These are phyloP conservation scores for Flaveria sonorensis DNA, from an alignment of 129 eudicot species.

Conservation along the genomic window DNA sequence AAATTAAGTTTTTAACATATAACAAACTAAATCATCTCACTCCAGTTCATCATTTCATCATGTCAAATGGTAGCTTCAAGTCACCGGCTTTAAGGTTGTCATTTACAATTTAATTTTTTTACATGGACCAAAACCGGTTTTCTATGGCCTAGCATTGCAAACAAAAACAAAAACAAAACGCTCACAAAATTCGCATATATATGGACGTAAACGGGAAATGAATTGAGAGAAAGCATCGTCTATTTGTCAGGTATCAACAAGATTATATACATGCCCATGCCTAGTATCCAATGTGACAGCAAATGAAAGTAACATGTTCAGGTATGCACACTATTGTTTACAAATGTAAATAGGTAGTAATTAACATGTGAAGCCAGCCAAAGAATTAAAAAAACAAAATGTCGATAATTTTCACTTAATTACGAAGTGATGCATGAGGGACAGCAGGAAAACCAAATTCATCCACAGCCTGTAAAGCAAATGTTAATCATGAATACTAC, in stretches of 20 bases:
- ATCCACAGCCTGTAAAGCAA: constrained; percentile 71
- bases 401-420: constrained; percentile 34
- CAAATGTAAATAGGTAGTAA: constrained; percentile 5
- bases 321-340: constrained; percentile 45
- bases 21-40: too few relatives aligned
- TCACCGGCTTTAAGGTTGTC: too few relatives aligned
- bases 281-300: constrained; percentile 13
- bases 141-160: too few relatives aligned
- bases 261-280: constrained; percentile 26
- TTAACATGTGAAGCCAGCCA: constrained; percentile 1
- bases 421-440: constrained; percentile 82
- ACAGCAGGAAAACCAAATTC: constrained; percentile 93
- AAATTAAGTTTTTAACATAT: too few relatives aligned
- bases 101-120: too few relatives aligned
- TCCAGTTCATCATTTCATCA: too few relatives aligned
- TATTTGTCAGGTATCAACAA: constrained; percentile 14
- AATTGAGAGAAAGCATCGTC: not conserved
- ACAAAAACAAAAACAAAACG: too few relatives aligned
- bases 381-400: constrained; percentile 12
- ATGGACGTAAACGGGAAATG: too few relatives aligned
- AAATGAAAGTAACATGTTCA: constrained; percentile 22
- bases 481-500: not conserved
- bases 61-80: too few relatives aligned
- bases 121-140: too few relatives aligned
- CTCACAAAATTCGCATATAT: too few relatives aligned